phyloP scores from a whole-genome alignment of 495 filamentous ascomycete genomes.

The Penicillium cinerascens region DNA sequence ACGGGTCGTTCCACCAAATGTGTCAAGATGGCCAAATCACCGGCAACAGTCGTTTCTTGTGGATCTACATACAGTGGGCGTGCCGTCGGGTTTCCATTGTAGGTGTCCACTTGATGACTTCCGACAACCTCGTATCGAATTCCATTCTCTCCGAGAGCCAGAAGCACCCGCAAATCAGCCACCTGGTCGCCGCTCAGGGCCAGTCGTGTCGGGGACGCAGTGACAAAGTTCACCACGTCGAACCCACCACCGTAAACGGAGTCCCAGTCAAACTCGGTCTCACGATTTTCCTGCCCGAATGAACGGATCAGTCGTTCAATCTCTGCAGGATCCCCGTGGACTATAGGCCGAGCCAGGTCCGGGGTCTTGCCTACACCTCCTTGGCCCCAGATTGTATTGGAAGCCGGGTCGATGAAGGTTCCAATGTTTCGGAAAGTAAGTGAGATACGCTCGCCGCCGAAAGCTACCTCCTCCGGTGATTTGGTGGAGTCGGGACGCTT shows the following conservation, averaged over 20 bases:
- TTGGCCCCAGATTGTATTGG: constrained; percentile 81
- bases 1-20: constrained; percentile 24
- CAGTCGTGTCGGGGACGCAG: constrained; percentile 49
- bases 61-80: constrained; percentile 28
- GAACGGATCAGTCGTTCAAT: constrained; percentile 68
- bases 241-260: constrained; percentile 75
- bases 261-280: constrained; percentile 74
- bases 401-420: constrained; percentile 67
- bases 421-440: constrained; percentile 90
- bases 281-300: constrained; percentile 83
- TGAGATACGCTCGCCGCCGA: constrained; percentile 75
- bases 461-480: constrained; percentile 64
- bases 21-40: constrained; percentile 34
- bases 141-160: constrained; percentile 58
- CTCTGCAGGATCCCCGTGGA: constrained; percentile 64
- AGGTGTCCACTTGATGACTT: not conserved
- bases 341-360: constrained; percentile 53
- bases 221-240: constrained; percentile 76
- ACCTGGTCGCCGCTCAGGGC: constrained; percentile 51
- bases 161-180: constrained; percentile 53
- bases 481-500: constrained; percentile 67
- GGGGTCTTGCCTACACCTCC: constrained; percentile 69
- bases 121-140: constrained; percentile 45
- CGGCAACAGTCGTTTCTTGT: constrained; percentile 27
- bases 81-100: not conserved